Evolutionary conservation across 2,329 filamentous ascomycete species (phyloP).

Genomic region (Penicillium psychrosexuale): DNA sequence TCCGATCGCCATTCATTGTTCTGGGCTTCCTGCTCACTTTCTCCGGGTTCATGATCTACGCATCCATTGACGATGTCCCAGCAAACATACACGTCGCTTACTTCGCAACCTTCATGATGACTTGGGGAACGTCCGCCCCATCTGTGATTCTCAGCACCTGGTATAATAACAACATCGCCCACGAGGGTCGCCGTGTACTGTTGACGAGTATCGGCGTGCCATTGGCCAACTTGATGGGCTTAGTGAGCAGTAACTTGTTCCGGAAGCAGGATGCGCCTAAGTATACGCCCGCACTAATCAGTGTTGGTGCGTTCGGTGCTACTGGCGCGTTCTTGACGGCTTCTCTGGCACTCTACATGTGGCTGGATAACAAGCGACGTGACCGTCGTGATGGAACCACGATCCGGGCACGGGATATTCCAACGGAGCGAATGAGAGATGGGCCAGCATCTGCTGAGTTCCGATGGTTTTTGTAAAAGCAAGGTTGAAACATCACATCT

Average conservation of each 20-base stretch:
- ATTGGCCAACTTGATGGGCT: conserved; percentile 71
- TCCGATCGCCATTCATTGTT: conserved; percentile 71
- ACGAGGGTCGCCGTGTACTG: conserved; percentile 68
- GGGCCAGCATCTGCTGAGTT: conserved; percentile 55
- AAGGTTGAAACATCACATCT: neutral
- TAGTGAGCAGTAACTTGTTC: conserved; percentile 68
- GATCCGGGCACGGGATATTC: conserved; percentile 55
- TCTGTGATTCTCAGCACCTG: conserved; percentile 64
- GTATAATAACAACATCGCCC: conserved; percentile 81
- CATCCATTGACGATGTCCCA: conserved; percentile 63
- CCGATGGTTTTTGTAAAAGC: conserved; percentile 52
- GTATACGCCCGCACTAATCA: conserved; percentile 64
- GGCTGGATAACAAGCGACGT: conserved; percentile 61
- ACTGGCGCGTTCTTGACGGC: conserved; percentile 55
- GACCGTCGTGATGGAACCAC: conserved; percentile 56
- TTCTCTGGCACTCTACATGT: conserved; percentile 62
- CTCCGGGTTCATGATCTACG: conserved; percentile 74
- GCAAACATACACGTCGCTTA: conserved; percentile 65
- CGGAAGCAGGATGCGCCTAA: conserved; percentile 61
- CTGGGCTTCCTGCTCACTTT: conserved; percentile 72
- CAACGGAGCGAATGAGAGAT: conserved; percentile 55
- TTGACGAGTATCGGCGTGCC: conserved; percentile 71
- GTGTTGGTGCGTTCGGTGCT: conserved; percentile 53
- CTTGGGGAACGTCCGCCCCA: conserved; percentile 72
- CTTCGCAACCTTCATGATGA: conserved; percentile 78